Base-by-base conservation (phyloP, 768 basidiomycete species). In the Psilocybe tampanensis region DNA sequence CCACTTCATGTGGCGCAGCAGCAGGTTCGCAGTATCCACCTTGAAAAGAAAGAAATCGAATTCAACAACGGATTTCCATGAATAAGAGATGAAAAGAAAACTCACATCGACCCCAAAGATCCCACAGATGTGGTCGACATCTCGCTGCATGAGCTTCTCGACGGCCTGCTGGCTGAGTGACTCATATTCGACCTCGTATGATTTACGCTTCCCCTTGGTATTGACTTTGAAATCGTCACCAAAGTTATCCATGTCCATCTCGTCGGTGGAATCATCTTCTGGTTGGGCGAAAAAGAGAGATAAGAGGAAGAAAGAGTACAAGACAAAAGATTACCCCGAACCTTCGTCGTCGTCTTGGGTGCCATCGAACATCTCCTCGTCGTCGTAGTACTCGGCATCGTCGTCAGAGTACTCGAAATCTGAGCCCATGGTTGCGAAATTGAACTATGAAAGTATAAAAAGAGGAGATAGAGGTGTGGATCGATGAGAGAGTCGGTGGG, bases 61-160 rank as follows among this genome's bases (percentile, higher is more conserved):
- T 24, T 22, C 19, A 36, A 21, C n/a, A 12, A 18, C 15, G n/a
- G n/a, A 9, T 36, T 29, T 36, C 47, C 43, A n/a, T 15, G 17
- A 42, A 48, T 32, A 48, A 39, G 49, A 32, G n/a, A 52, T 34
- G 48, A 34, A 24, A 48, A 33, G 21, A 29, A n/a, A 8, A 83
- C 94, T 71, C 68, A 95, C 95, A 59, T 96, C 90, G 48, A 95
- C 88, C 23, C 93, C 92, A 29, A 95, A 86, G 61, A 98, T 89
- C 19, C 87, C 86, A 64, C 86, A 83, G 59, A 98, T 90, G 71
- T 95, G 86, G n/a, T 92, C 90, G 43, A 94, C 77, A 66, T 95
- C 92, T 52, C 76, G 70, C 57, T 79, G 76, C 85, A 97, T 94
- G 63, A 86, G 83, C 61, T 81, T 84, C 78, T 91, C 88, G 51